Conservation (phyloP, 306 rosid genomes). For the Vigna trinervia region DNA sequence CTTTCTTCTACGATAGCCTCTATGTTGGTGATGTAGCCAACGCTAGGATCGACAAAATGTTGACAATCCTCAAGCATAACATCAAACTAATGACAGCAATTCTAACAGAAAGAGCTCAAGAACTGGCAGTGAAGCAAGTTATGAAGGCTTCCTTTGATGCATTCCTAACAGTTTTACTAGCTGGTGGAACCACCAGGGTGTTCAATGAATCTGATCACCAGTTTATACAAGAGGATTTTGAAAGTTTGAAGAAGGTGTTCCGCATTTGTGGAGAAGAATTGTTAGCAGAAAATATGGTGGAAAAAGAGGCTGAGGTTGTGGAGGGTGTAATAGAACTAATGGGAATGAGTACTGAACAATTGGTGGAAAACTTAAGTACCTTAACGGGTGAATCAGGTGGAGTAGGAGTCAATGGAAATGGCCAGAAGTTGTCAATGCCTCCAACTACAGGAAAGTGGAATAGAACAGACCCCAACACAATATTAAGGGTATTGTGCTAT, state of each 20-base stretch:
- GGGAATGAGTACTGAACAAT: slow-evolving; percentile 71
- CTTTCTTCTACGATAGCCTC: slow-evolving; percentile 70
- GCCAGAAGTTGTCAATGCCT: slow-evolving; percentile 83
- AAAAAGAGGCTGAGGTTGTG: slow-evolving; percentile 68
- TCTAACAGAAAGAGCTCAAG: slow-evolving; percentile 67
- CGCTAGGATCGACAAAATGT: slow-evolving; percentile 56
- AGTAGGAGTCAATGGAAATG: slow-evolving; percentile 57
- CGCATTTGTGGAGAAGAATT: slow-evolving; percentile 68
- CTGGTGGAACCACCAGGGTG: slow-evolving; percentile 76
- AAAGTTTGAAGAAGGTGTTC: slow-evolving; percentile 64
- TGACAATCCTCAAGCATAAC: slow-evolving; percentile 70
- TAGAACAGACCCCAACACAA: slow-evolving; percentile 81
- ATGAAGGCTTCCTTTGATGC: slow-evolving; percentile 79
- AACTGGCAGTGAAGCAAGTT: slow-evolving; percentile 68
- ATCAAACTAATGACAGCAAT: slow-evolving; percentile 68
- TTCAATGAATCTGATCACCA: slow-evolving; percentile 65
- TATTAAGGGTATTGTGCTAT: slow-evolving; percentile 82
- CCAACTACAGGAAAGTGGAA: slow-evolving; percentile 94
- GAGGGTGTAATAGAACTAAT: slow-evolving; percentile 79
- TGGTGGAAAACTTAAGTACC: slow-evolving; percentile 74
- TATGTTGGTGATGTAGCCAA: slow-evolving; percentile 65
- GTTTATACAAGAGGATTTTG: slow-evolving; percentile 73
- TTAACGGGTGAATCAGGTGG: slow-evolving; percentile 70
- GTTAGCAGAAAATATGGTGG: slow-evolving; percentile 61
- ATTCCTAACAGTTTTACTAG: slow-evolving; percentile 79